Conservation (phyloP, 2,329 filamentous ascomycete genomes). For the Hypomyces perniciosus region DNA sequence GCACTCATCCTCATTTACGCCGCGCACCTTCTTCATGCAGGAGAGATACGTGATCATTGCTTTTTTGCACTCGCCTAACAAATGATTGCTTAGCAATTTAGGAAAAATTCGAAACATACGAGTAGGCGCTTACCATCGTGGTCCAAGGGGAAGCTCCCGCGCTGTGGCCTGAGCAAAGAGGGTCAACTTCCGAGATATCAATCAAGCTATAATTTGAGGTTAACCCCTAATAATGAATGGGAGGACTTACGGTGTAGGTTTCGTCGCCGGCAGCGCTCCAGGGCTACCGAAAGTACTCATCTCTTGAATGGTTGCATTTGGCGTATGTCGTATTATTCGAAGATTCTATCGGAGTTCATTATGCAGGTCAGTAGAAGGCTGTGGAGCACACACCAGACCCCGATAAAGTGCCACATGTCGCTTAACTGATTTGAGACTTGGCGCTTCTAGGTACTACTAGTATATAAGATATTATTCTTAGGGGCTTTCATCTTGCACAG, state of each 20-base stretch:
- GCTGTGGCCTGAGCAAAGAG: conserved; percentile 60
- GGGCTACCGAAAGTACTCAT: conserved; percentile 67
- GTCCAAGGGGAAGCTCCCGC: conserved; percentile 93
- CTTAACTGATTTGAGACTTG: conserved; percentile 1
- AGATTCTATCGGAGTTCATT: background rate
- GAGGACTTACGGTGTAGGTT: conserved; percentile 61
- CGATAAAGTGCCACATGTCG: conserved; percentile 8
- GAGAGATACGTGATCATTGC: conserved; percentile 80
- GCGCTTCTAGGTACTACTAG: background rate
- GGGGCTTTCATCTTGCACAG: too few relatives aligned
- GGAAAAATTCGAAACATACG: background rate
- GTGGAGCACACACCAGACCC: conserved; percentile 7
- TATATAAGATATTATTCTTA: background rate
- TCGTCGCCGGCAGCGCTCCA: conserved; percentile 58
- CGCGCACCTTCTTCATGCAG: conserved; percentile 78
- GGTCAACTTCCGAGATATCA: conserved; percentile 6
- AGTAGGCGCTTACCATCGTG: conserved; percentile 58
- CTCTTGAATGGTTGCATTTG: conserved; percentile 8
- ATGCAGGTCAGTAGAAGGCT: conserved; percentile 3
- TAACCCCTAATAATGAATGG: background rate
- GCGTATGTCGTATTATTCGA: conserved; percentile 7
- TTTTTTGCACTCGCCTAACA: conserved; percentile 79
- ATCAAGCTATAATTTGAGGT: background rate
- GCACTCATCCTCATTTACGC: conserved; percentile 82
- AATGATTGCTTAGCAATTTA: background rate